Base-by-base conservation (phyloP, 176 grass and related monocot genomes). In the Paspalum notatum region DNA sequence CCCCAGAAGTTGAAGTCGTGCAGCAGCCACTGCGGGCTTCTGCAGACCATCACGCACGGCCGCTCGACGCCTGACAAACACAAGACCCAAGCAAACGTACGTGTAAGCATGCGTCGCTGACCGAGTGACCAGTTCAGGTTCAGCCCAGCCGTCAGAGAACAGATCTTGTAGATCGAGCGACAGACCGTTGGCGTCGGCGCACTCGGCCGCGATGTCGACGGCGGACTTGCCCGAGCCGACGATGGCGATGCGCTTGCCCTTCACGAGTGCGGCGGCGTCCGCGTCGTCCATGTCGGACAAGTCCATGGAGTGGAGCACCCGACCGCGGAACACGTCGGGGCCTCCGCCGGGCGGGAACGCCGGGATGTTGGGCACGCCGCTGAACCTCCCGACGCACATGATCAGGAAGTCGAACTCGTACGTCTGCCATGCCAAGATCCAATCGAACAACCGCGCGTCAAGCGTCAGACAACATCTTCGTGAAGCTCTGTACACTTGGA, bases 351-450 rank as follows among this genome's bases (percentile, higher is more conserved):
- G 12, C 8, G 87, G 87, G 75, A 80, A 97, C 44, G 21, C 27
- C 10, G 91, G 94, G 12, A 94, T 64, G 80, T 97, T 94, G 1
- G 89, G 91, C 25, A 78, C 65, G 62, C 91, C 89, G 55, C 94
- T 94, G 87, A 94, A 97, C 27, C 89, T 80, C 44, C 94, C 94
- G 47, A 97, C 45, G 85, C 91, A 94, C 2, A 97, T 84, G 45
- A 94, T 85, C 66, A 97, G 49, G 79, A 97, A 94, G 17, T 97
- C 94, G 56, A 91, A 89, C 41, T 85, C 65, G 41, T 85, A 83
- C 9, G 13, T 67, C 90, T 89, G 74, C 2, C 32, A 32, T 32
- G 32, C 32, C 32, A 3, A 3, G 32, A 32, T 32, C 32, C 2
- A 32, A 32, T 32, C 32, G 32, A 32, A n/a, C n/a, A n/a, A n/a